Percentiles rank a stretch among this genome's conserved stretches.
Conservation (phyloP, 768 basidiomycete species). For the Pulveroboletus frians region DNA sequence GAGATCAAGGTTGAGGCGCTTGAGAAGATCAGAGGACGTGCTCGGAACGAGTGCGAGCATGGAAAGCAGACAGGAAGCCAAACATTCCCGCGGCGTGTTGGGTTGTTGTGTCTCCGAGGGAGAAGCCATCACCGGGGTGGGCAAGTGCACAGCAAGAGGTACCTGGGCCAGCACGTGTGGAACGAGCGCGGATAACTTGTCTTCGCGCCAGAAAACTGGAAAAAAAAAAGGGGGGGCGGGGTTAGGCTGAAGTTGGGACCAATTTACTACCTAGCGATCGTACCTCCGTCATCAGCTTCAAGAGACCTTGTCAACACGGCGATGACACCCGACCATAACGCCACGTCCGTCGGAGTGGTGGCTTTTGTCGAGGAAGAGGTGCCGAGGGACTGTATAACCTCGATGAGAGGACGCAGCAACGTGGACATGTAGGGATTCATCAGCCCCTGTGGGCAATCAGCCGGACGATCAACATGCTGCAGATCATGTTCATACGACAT, state of each 20-base stretch:
- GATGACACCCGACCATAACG: conserved; percentile 63
- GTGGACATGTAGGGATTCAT: conserved; percentile 91
- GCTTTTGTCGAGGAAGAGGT: conserved; percentile 23
- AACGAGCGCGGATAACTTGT: conserved; percentile 62
- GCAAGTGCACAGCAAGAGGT: conserved; percentile 39
- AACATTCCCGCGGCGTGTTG: conserved; percentile 5
- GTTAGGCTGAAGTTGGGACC: neutral
- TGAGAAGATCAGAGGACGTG: conserved; percentile 45
- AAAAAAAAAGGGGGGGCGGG: neutral
- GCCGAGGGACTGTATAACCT: conserved; percentile 51
- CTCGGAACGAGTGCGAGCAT: conserved; percentile 15
- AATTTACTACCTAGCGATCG: conserved; percentile 17
- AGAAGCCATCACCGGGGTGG: neutral
- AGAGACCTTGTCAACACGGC: conserved; percentile 64
- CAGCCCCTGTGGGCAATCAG: conserved; percentile 46
- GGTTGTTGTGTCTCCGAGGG: neutral
- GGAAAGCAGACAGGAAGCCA: conserved; percentile 18
- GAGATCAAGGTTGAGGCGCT: conserved; percentile 74
- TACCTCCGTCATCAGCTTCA: conserved; percentile 75
- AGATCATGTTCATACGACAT: conserved; percentile 8
- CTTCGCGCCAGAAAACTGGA: conserved; percentile 86
- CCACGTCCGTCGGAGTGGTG: conserved; percentile 26
- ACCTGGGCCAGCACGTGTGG: conserved; percentile 63
- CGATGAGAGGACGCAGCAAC: conserved; percentile 60
- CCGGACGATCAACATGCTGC: neutral